phyloP scores from a whole-genome alignment of 345 rosid genomes.

The Brassica incana region DNA sequence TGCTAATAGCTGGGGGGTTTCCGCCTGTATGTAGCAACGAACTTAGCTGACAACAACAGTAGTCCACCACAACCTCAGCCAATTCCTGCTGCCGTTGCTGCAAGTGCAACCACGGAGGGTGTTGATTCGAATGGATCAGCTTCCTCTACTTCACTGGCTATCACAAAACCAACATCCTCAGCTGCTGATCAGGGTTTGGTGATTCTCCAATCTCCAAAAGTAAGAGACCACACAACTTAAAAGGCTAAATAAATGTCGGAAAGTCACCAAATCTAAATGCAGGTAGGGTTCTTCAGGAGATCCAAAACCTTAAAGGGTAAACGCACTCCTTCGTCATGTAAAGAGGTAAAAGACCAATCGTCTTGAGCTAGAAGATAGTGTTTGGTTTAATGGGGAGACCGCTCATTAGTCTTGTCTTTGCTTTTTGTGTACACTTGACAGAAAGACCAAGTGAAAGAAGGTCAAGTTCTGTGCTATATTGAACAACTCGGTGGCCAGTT shows the following conservation, averaged over 20 bases:
- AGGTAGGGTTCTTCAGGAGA: conserved; percentile 87
- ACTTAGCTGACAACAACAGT: conserved; percentile 44
- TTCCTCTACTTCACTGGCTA: conserved; percentile 62
- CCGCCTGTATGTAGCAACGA: conserved; percentile 64
- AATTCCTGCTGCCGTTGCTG: conserved; percentile 41
- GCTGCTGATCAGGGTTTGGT: conserved; percentile 81
- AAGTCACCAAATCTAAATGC: conserved; percentile 25
- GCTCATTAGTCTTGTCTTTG: conserved; percentile 8
- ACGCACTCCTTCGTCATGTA: conserved; percentile 81
- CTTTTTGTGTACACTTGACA: conserved; percentile 39
- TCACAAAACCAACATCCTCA: conserved; percentile 51
- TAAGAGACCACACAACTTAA: conserved; percentile 39
- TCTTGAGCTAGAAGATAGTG: neutral
- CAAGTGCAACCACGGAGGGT: conserved; percentile 30
- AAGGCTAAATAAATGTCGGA: conserved; percentile 10
- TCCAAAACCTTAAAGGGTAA: conserved; percentile 79
- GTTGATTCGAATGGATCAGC: conserved; percentile 46
- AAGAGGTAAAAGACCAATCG: conserved; percentile 59
- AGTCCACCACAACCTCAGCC: conserved; percentile 45
- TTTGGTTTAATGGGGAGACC: neutral
- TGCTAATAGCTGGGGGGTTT: conserved; percentile 72
- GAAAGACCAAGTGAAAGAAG: conserved; percentile 89
- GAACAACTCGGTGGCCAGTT: conserved; percentile 85
- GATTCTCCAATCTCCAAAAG: conserved; percentile 85
- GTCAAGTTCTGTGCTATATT: conserved; percentile 82